phyloP scores from a whole-genome alignment of 805 yeast genomes.

The Candida caryicola region DNA sequence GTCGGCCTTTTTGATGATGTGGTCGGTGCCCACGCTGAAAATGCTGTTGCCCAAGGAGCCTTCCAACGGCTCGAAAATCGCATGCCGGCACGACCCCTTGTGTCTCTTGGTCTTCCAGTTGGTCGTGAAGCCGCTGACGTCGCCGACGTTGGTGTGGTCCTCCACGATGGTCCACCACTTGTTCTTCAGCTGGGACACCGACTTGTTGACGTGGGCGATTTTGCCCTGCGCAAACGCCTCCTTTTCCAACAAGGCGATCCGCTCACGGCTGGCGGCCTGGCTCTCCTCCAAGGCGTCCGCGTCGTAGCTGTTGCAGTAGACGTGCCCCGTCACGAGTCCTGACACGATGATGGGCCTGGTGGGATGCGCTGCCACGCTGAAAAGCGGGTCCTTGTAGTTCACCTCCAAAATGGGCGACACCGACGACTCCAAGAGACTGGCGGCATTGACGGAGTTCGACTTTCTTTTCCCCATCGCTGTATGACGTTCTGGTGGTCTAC shows the following conservation, averaged over 20 bases:
- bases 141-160: constrained; percentile 23
- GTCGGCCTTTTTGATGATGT: constrained; percentile 69
- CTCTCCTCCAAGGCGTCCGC: constrained; percentile 41
- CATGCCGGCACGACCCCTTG: constrained; percentile 79
- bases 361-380: constrained; percentile 79
- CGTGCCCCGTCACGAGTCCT: constrained; percentile 83
- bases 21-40: constrained; percentile 77
- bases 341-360: constrained; percentile 56
- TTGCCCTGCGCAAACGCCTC: constrained; percentile 24
- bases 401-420: constrained; percentile 47
- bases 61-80: constrained; percentile 57
- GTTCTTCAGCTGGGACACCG: constrained; percentile 33
- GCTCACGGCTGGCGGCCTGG: constrained; percentile 22
- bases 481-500: neutral
- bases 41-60: constrained; percentile 47
- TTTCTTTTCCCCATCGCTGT: constrained; percentile 25
- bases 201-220: constrained; percentile 19
- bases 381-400: constrained; percentile 60
- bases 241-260: constrained; percentile 18
- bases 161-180: constrained; percentile 47
- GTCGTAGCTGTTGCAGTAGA: constrained; percentile 60
- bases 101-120: constrained; percentile 89
- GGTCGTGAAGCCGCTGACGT: constrained; percentile 29
- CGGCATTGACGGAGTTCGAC: constrained; percentile 24
- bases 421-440: constrained; percentile 29